Conservation (phyloP, 495 filamentous ascomycete genomes). For the Lichina pygmaea region DNA sequence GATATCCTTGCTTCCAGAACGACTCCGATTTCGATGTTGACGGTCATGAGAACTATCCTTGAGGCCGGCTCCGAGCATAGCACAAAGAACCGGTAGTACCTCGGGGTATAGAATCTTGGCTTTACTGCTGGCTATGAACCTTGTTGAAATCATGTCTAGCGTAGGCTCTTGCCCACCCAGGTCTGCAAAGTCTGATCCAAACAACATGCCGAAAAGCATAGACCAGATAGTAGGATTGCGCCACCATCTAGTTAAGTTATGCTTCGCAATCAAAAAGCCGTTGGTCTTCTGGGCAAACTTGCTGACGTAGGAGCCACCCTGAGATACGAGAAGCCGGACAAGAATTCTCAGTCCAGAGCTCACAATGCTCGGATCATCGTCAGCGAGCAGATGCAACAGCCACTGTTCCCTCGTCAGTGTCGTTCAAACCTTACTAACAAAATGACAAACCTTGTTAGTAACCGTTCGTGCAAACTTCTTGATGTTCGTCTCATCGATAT, state of each 20-base stretch:
- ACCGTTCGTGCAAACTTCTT: conserved; percentile 82
- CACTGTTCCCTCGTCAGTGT: conserved; percentile 25
- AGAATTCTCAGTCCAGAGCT: conserved; percentile 63
- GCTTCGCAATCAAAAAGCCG: conserved; percentile 60
- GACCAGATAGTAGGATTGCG: conserved; percentile 63
- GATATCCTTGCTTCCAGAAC: too few species aligned
- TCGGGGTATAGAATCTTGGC: conserved; percentile 47
- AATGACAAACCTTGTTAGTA: conserved; percentile 59
- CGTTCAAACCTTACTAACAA: not conserved
- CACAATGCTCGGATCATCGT: conserved; percentile 62
- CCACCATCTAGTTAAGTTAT: conserved; percentile 73
- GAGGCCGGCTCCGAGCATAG: conserved; percentile 67
- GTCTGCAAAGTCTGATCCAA: conserved; percentile 51
- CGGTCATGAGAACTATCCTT: conserved; percentile 35
- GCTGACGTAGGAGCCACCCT: conserved; percentile 50
- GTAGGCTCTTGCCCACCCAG: conserved; percentile 50
- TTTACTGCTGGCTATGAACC: conserved; percentile 27
- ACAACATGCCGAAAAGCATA: conserved; percentile 69
- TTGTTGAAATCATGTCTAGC: conserved; percentile 39
- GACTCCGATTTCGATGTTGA: conserved; percentile 12
- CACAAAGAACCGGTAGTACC: conserved; percentile 51
- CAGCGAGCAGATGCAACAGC: conserved; percentile 79
- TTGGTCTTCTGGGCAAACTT: conserved; percentile 70
- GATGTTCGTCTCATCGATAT: conserved; percentile 33
- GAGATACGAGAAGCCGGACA: conserved; percentile 54